Percentiles rank a stretch among this genome's conserved stretches.
Conservation (phyloP, 805 yeast genomes). For the Suhomyces sp. region DNA sequence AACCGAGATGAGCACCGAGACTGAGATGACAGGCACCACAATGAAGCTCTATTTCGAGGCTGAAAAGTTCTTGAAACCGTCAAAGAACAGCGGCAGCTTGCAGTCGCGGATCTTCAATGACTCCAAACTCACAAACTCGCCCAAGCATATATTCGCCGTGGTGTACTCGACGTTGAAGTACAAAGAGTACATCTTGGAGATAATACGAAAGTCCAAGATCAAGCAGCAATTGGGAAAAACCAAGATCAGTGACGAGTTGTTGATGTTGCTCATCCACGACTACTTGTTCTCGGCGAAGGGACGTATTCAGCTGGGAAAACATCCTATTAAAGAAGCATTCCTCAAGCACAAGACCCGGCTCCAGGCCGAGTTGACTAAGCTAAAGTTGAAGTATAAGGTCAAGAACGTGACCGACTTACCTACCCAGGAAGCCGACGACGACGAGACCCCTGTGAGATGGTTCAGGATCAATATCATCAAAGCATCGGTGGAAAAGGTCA, state of each 20-base stretch:
- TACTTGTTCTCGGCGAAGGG: conserved; percentile 70
- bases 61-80: conserved; percentile 32
- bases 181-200: conserved; percentile 56
- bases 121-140: conserved; percentile 43
- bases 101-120: conserved; percentile 40
- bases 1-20: not conserved
- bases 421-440: conserved; percentile 43
- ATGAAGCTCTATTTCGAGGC: conserved; percentile 46
- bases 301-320: conserved; percentile 85
- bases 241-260: conserved; percentile 50
- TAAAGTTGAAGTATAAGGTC: conserved; percentile 71
- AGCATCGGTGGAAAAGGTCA: conserved; percentile 37
- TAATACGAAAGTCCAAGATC: conserved; percentile 69
- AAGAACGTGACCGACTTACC: conserved; percentile 49
- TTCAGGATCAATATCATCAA: conserved; percentile 68
- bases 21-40: not conserved
- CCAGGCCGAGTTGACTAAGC: conserved; percentile 74
- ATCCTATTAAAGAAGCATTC: conserved; percentile 78
- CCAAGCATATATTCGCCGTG: conserved; percentile 84
- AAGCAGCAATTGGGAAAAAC: conserved; percentile 39
- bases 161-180: conserved; percentile 75
- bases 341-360: conserved; percentile 76
- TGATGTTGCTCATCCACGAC: conserved; percentile 75
- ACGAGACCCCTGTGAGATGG: conserved; percentile 79
- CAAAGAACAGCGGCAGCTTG: conserved; percentile 27